Evolutionary conservation across 169 alveolate species (phyloP), one percentile per base, ranked within the genome.

Genomic region (Ichthyophthirius multifiliis): DNA sequence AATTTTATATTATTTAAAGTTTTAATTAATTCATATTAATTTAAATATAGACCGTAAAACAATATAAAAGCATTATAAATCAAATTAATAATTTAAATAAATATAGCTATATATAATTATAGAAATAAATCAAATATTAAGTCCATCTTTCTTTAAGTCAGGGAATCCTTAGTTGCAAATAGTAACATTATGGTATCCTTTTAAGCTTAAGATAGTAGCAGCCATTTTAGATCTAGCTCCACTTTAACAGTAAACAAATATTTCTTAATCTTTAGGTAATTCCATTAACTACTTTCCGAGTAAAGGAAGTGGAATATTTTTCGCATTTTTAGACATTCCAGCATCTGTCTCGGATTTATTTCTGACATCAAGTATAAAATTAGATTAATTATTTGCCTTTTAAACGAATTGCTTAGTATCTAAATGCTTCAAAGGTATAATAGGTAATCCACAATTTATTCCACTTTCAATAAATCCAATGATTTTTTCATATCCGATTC

Each of bases 401-500:
- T 74, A n/a, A 12, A 18, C 13, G 32, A 83, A 76, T 20, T 83
- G 44, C 35, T 74, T 35, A 0, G 83, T 32, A 41, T 63, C 16
- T 18, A 76, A 75, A 20, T 44, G 35, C 23, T 63, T 27, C 16
- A 46, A 30, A 39, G 37, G 15, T 71, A 31, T 23, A 75, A 9
- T 30, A 43, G 16, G 20, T 55, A 46, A 16, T 82, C 85, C 16
- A 31, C 41, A 9, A 43, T 62, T 76, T 76, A 83, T 32, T 65
- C 89, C 89, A 12, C 89, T 85, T 30, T 83, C 76, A 6, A 83
- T 18, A 39, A 44, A 74, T 1, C 89, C 89, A 18, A 76, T 30
- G 45, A 75, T 37, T 43, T 64, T 55, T 55, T 83, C 89, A 43
- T 75, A 83, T 45, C 89, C 89, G 32, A 83, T 83, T 76, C 89